These are phyloP conservation scores for Tulasnella sp. DNA, from an alignment of 768 basidiomycete species.

Conservation along the genomic window DNA sequence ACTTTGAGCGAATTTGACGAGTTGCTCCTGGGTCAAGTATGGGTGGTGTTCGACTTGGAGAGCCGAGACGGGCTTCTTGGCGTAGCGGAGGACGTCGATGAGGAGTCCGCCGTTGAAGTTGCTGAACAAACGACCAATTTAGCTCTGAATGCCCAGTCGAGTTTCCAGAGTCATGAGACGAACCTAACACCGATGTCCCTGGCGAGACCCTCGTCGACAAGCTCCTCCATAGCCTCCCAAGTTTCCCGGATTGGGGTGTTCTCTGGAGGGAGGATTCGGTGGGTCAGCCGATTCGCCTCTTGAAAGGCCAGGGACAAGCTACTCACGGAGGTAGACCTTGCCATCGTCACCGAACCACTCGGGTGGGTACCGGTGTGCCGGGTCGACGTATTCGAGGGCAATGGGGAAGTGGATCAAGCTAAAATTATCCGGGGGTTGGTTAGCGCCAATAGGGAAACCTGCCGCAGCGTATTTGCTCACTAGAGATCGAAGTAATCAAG, in stretches of 20 bases:
- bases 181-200: constrained; percentile 78
- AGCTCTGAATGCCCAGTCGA: neutral
- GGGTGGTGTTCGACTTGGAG: constrained; percentile 57
- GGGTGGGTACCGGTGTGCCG: constrained; percentile 59
- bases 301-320: neutral
- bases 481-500: constrained; percentile 48
- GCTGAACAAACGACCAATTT: constrained; percentile 34
- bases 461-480: neutral
- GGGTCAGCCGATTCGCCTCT: neutral
- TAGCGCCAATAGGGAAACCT: constrained; percentile 1
- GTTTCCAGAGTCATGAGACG: constrained; percentile 14
- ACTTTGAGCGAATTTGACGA: constrained; percentile 38
- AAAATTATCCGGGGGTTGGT: neutral
- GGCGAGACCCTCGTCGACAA: constrained; percentile 59
- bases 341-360: constrained; percentile 74
- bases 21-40: constrained; percentile 43
- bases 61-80: constrained; percentile 51
- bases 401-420: constrained; percentile 71
- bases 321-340: constrained; percentile 52
- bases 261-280: constrained; percentile 33
- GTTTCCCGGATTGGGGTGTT: constrained; percentile 72
- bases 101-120: constrained; percentile 68
- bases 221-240: constrained; percentile 73
- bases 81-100: constrained; percentile 71
- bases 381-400: constrained; percentile 72